Percentiles rank a stretch among this genome's conserved stretches.
Evolutionary conservation across 257 asterid genomes (phyloP).

Genomic region (Craterostigma plantagineum): DNA sequence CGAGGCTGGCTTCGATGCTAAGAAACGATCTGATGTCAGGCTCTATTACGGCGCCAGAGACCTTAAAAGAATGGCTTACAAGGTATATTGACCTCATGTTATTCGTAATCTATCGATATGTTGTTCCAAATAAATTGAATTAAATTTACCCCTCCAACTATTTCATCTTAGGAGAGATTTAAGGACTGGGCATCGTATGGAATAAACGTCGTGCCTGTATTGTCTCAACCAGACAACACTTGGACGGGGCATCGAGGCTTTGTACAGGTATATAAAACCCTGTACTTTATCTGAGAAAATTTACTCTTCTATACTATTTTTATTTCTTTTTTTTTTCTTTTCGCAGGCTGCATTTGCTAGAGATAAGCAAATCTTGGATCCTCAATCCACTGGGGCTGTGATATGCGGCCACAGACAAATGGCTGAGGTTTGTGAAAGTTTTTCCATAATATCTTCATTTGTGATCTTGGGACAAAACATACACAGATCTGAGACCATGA

Average conservation of each 20-base stretch:
- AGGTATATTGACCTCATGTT: too few relatives aligned
- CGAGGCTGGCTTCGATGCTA: slow-evolving; percentile 62
- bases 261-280: slow-evolving; percentile 42
- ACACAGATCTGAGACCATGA: too few relatives aligned
- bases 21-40: slow-evolving; percentile 64
- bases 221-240: slow-evolving; percentile 64
- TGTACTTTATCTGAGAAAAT: too few relatives aligned
- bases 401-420: slow-evolving; percentile 83
- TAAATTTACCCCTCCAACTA: slow-evolving; percentile 20
- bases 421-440: slow-evolving; percentile 54
- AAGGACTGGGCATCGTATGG: slow-evolving; percentile 69
- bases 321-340: slow-evolving; percentile 7
- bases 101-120: too few relatives aligned
- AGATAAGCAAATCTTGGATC: slow-evolving; percentile 39
- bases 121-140: too few relatives aligned
- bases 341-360: slow-evolving; percentile 72
- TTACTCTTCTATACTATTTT: background rate
- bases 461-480: background rate
- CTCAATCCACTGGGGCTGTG: slow-evolving; percentile 64
- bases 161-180: slow-evolving; percentile 45
- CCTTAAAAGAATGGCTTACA: slow-evolving; percentile 66
- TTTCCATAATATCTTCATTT: too few relatives aligned
- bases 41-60: slow-evolving; percentile 91
- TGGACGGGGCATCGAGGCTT: slow-evolving; percentile 78
- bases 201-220: slow-evolving; percentile 55